Conservation (phyloP, 176 grass and related monocot species). For the Stipa capillata region DNA sequence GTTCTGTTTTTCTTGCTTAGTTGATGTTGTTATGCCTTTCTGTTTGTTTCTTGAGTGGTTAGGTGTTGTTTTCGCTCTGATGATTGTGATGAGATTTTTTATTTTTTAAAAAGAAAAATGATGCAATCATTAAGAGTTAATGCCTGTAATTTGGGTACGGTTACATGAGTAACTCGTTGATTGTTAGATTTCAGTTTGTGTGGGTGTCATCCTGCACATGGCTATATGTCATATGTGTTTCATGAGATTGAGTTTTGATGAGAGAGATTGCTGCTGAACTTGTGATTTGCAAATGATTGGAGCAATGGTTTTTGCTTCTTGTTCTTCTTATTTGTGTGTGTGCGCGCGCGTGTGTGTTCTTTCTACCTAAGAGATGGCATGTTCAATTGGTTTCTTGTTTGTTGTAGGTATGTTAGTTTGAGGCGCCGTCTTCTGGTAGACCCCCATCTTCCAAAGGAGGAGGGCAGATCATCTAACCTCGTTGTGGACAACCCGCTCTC, state of each 20-base stretch:
- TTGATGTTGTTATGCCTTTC: neutral
- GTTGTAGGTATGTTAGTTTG: constrained; percentile 73
- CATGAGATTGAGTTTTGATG: constrained; percentile 3
- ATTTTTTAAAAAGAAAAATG: neutral
- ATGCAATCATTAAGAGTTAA: neutral
- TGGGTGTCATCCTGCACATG: constrained; percentile 10
- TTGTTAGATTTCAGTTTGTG: neutral
- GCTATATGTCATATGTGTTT: neutral
- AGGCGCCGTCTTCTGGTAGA: constrained; percentile 67
- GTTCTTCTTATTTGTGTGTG: neutral
- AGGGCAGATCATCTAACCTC: constrained; percentile 46
- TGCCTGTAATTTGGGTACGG: neutral
- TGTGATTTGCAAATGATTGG: constrained; percentile 5
- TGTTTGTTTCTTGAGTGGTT: neutral
- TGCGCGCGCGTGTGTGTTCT: neutral
- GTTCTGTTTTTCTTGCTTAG: neutral
- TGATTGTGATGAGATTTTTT: neutral
- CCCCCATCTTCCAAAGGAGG: constrained; percentile 65
- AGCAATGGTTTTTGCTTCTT: neutral
- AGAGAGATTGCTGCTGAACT: neutral
- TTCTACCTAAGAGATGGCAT: neutral
- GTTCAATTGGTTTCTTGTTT: neutral
- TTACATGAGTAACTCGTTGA: neutral
- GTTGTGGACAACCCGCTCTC: constrained; percentile 89
- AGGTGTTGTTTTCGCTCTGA: constrained; percentile 7